Conservation (phyloP, 805 yeast species). For the Candida namnaoensis region DNA sequence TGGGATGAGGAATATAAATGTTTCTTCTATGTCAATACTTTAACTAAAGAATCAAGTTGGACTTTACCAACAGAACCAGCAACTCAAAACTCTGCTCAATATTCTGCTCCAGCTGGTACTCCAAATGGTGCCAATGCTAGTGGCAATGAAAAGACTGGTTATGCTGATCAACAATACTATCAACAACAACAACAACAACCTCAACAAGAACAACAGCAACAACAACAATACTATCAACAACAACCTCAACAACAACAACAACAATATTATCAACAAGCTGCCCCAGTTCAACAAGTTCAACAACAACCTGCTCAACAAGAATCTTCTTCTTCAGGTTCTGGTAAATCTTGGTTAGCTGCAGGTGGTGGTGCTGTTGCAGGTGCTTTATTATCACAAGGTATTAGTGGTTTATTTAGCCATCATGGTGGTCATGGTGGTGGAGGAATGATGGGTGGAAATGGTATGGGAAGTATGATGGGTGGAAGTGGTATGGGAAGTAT, state of each 20-base stretch:
- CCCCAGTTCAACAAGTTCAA: slow-evolving; percentile 3
- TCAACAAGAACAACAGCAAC: slow-evolving; percentile 10
- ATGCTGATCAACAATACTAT: slow-evolving; percentile 1
- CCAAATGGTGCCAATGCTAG: too few species aligned
- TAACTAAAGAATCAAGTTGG: slow-evolving; percentile 68
- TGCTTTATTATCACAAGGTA: slow-evolving; percentile 31
- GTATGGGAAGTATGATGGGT: not conserved
- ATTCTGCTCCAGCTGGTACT: too few species aligned
- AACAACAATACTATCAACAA: slow-evolving; percentile 1
- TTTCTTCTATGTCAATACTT: slow-evolving; percentile 54
- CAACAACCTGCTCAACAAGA: slow-evolving; percentile 9
- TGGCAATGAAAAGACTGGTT: slow-evolving; percentile 2
- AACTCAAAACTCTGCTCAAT: too few species aligned
- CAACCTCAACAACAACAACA: slow-evolving; percentile 2
- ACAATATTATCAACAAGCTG: not conserved
- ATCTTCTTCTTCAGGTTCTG: slow-evolving; percentile 16
- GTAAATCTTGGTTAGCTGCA: slow-evolving; percentile 24
- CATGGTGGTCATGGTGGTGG: slow-evolving; percentile 1
- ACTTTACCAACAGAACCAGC: slow-evolving; percentile 40
- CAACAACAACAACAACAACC: slow-evolving; percentile 9
- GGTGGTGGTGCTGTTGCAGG: slow-evolving; percentile 51
- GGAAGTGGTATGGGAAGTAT: slow-evolving; percentile 2
- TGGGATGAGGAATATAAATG: slow-evolving; percentile 47
- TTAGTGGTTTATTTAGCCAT: slow-evolving; percentile 13
- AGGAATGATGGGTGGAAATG: slow-evolving; percentile 2